Percentiles rank a stretch among this genome's conserved stretches.
Evolutionary conservation across 129 eudicot genomes (phyloP).

Genomic region (Ambrosia artemisiifolia): DNA sequence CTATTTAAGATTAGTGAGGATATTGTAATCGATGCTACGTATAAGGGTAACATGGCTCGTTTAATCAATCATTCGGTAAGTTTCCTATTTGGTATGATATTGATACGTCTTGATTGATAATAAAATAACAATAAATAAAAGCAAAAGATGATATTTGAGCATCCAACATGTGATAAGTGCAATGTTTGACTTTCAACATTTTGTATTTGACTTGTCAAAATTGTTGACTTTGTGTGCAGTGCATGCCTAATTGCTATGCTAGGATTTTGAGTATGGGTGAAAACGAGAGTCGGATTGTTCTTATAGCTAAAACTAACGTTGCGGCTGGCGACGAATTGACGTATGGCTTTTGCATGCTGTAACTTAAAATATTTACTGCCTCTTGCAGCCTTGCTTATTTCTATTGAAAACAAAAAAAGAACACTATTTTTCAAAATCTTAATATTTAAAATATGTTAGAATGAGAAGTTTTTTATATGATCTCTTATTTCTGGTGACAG

Average conservation of each 20-base stretch:
- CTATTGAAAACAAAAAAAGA: too few relatives aligned
- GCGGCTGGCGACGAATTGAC: conserved; percentile 87
- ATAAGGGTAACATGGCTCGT: conserved; percentile 84
- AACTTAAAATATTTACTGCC: neutral
- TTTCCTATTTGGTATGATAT: neutral
- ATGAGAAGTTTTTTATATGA: neutral
- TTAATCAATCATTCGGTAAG: conserved; percentile 93
- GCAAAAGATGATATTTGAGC: neutral
- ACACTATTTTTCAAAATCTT: too few relatives aligned
- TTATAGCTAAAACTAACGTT: conserved; percentile 74
- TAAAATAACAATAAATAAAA: neutral
- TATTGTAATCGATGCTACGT: conserved; percentile 83
- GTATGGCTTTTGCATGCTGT: conserved; percentile 35
- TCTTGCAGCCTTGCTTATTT: too few relatives aligned
- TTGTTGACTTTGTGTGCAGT: conserved; percentile 43
- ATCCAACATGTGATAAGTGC: neutral
- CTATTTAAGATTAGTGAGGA: conserved; percentile 92
- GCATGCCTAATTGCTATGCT: conserved; percentile 96
- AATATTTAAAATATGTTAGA: neutral
- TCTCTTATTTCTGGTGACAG: conserved; percentile 37
- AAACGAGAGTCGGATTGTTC: conserved; percentile 77
- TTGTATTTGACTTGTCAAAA: neutral
- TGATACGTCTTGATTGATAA: neutral
- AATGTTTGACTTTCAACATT: neutral
- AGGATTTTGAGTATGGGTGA: conserved; percentile 81